Evolutionary conservation across 139 green algal species (phyloP), one percentile per base, ranked within the genome.

Genomic region (Ostreobium quekettii): DNA sequence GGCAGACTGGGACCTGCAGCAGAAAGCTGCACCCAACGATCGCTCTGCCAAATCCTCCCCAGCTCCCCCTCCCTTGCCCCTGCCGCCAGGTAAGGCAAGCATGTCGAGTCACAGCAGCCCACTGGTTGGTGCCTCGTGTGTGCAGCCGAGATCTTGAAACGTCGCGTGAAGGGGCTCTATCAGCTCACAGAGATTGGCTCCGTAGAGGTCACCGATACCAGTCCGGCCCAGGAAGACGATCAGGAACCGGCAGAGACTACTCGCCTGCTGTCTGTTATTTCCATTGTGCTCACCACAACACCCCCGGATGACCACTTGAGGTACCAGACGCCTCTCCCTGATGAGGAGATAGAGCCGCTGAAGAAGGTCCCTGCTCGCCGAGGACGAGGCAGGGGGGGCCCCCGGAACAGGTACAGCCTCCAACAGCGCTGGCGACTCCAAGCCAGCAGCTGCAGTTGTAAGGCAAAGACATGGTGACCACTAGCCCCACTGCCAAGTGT

Each of bases 111-210:
- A 19, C 33, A 28, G 7, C 8, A 62, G 49, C 33, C 15, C 8
- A 6, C 19, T 62, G 26, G 8, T 11, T 22, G 7, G 15, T 8
- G 15, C 15, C 15, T 62, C 26, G 15, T 37, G 6, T 35, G 42
- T 47, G 61, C 80, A 83, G 88, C 90, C 15, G 89, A 96, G 71
- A 92, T 95, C 49, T 57, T 95, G 26, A 95, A 96, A 82, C 81
- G 88, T 5, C 81, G 88, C 24, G 76, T 96, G 6, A 60, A 46
- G 1, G 86, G 83, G 2, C 71, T 96, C 48, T 85, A 96, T 70
- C 90, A 96, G 64, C 28, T 81, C 22, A 88, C 85, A 0, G 66
- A 82, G 61, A 85, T 90, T 32, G 48, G 57, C 47, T 90, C 80
- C 24, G 81, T 82, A 26, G 75, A 80, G 36, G 80, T 95, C 28